Evolutionary conservation across 1,139 yeast species (phyloP), one percentile per base, ranked within the genome.

Genomic region (Pichia terricola): DNA sequence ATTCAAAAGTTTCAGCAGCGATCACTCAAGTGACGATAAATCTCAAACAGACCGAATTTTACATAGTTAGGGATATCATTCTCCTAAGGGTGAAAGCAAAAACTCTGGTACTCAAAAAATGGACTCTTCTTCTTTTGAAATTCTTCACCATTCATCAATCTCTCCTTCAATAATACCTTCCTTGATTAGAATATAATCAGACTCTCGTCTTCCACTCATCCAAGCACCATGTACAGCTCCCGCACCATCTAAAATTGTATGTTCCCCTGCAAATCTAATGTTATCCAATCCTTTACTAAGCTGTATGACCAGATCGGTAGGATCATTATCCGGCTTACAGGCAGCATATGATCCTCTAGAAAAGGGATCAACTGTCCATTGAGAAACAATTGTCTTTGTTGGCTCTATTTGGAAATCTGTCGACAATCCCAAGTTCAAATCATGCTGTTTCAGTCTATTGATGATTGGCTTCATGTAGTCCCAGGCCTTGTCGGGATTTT

Each of bases 201-300:
- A 94, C 53, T 85, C 95, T 47, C 94, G 70, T 45, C 60, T 63
- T 0, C 95, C 95, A 58, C 89, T 79, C 59, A 68, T 65, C 75
- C 83, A 78, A 4, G 88, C 88, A 11, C 91, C 87, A 61, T 87
- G 94, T 9, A 83, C 89, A 56, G 95, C 87, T 1, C 95, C 95
- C 16, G 86, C 81, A 4, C 95, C 95, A 50, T 85, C 91, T 54
- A 73, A 62, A 30, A 80, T 75, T 0, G 95, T 82, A 58, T 86
- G 95, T 58, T 87, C 95, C 6, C 96, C 96, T 0, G 95, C 95
- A 67, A 87, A 86, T 37, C 94, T 64, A 4, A 86, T 64, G 8
- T 66, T 65, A 1, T 45, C 56, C 22, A 62, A 40, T 0, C 84
- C 85, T 31, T 73, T 71, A 34, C 72, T 70, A 45, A 84, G 67